Conservation (phyloP, 257 asterid genomes). For the Solanum corneliomulleri region DNA sequence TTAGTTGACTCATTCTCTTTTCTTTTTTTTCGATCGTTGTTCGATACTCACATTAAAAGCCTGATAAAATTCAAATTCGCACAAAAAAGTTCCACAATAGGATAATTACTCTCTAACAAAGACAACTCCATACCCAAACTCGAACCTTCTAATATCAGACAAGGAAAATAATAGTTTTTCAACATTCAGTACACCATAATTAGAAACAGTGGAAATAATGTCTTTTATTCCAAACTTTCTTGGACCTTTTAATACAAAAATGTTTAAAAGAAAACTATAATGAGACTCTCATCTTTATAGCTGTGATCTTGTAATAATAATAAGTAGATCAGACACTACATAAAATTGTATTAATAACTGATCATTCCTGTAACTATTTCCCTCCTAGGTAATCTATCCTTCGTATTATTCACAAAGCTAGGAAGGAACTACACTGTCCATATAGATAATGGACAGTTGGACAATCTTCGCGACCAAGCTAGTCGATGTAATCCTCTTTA, state of each 20-base stretch:
- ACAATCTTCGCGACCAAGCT: background rate
- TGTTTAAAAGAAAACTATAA: background rate
- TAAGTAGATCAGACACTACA: background rate
- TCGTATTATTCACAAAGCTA: background rate
- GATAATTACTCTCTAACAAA: background rate
- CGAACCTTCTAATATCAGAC: background rate
- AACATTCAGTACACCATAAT: background rate
- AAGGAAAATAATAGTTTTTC: background rate
- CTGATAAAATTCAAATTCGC: too few species aligned
- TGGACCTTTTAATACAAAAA: background rate
- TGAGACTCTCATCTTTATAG: background rate
- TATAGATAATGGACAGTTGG: background rate
- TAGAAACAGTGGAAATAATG: background rate
- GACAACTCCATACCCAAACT: background rate
- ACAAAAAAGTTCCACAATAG: rapidly evolving
- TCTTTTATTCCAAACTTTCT: background rate
- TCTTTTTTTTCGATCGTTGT: too few species aligned
- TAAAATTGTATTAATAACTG: background rate
- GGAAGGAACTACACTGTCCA: background rate
- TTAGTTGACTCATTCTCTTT: background rate
- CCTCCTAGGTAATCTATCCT: background rate
- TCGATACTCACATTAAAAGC: too few species aligned
- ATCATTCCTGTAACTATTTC: background rate
- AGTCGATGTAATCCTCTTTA: background rate
- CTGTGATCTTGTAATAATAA: background rate